phyloP scores from a whole-genome alignment of 2,329 filamentous ascomycete genomes.

The Cercospora sp. region DNA sequence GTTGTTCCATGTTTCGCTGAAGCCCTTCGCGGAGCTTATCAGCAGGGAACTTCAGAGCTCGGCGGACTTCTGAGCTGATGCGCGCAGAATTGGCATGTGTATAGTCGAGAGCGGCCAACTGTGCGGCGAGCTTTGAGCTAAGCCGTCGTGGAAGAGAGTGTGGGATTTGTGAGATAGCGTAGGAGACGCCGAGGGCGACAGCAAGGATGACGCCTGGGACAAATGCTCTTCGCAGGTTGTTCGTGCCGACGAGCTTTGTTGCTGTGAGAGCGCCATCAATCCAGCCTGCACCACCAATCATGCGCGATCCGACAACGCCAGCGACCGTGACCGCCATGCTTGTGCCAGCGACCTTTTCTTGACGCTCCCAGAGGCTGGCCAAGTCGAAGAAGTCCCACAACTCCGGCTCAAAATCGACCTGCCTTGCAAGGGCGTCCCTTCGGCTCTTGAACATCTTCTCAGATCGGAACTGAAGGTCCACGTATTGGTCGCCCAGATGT shows the following conservation, averaged over 20 bases:
- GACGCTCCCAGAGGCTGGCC: constrained; percentile 75
- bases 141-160: constrained; percentile 84
- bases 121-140: constrained; percentile 76
- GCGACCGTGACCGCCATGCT: constrained; percentile 92
- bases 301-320: constrained; percentile 76
- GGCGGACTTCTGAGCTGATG: constrained; percentile 81
- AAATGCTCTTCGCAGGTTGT: constrained; percentile 76
- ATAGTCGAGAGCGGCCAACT: constrained; percentile 83
- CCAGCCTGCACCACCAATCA: constrained; percentile 84
- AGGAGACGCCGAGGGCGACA: constrained; percentile 72
- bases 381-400: constrained; percentile 92
- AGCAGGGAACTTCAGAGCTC: constrained; percentile 83
- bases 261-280: constrained; percentile 82
- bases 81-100: constrained; percentile 83
- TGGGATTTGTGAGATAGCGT: constrained; percentile 83
- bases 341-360: constrained; percentile 92
- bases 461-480: constrained; percentile 81
- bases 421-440: constrained; percentile 75
- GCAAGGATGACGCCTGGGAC: constrained; percentile 76
- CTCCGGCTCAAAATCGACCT: constrained; percentile 85
- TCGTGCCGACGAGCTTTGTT: constrained; percentile 75
- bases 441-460: constrained; percentile 93
- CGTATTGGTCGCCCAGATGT: constrained; percentile 84
- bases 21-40: constrained; percentile 82
- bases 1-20: constrained; percentile 80